Conservation (phyloP, 177 flowering plant genomes). For the Vitis hybrid region DNA sequence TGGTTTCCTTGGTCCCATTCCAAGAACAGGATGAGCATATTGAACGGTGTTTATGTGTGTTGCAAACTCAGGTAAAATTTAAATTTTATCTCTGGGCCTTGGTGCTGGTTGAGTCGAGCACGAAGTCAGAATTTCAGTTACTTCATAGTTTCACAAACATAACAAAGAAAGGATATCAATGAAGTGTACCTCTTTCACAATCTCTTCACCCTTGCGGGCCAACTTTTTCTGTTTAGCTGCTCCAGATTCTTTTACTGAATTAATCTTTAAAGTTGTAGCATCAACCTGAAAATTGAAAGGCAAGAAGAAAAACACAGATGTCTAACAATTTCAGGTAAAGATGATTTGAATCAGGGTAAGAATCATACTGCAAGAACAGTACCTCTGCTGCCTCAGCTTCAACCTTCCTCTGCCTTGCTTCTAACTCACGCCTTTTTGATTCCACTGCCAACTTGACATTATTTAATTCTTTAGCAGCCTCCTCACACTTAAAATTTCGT, state of each 20-base stretch:
- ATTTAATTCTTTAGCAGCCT: slow-evolving; percentile 49
- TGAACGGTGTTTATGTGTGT: not conserved
- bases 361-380: slow-evolving; percentile 4
- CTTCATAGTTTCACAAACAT: not conserved
- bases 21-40: too few species aligned
- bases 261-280: slow-evolving; percentile 36
- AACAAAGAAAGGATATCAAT: not conserved
- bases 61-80: not conserved
- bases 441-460: slow-evolving; percentile 57
- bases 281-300: slow-evolving; percentile 49
- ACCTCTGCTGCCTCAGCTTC: slow-evolving; percentile 72
- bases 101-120: not conserved
- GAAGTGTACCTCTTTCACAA: slow-evolving; percentile 52
- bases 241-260: slow-evolving; percentile 48
- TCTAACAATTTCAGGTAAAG: not conserved
- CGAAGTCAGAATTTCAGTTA: not conserved
- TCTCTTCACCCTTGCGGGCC: slow-evolving; percentile 43
- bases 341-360: not conserved
- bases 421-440: slow-evolving; percentile 48
- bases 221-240: slow-evolving; percentile 47
- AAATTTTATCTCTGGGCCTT: too few species aligned
- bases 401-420: slow-evolving; percentile 50
- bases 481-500: slow-evolving; percentile 47
- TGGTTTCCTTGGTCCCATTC: too few species aligned
- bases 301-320: not conserved